Percentiles rank a stretch among this genome's conserved stretches.
phyloP scores from a whole-genome alignment of 345 rosid species.

The Citrus australasica region DNA sequence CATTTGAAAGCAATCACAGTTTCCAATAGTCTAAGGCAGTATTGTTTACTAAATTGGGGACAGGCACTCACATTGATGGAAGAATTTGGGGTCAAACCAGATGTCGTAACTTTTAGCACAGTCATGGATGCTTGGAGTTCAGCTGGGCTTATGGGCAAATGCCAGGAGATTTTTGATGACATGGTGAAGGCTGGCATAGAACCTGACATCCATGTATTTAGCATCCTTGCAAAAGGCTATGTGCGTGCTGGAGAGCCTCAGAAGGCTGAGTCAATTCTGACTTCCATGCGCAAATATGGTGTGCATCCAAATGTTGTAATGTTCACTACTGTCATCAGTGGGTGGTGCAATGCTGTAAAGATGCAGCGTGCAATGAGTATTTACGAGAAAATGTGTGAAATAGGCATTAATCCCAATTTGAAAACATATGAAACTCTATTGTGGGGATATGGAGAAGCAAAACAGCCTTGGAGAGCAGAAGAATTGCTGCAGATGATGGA shows the following conservation, averaged over 20 bases:
- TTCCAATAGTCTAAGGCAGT: background rate
- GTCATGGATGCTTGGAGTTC: conserved; percentile 95
- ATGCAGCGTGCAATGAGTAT: conserved; percentile 66
- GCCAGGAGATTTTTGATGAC: conserved; percentile 74
- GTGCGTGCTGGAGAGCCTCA: conserved; percentile 68
- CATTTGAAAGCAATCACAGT: background rate
- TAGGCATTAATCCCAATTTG: conserved; percentile 57
- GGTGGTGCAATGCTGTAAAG: conserved; percentile 76
- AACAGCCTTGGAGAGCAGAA: conserved; percentile 83
- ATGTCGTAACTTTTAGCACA: conserved; percentile 84
- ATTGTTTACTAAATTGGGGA: conserved; percentile 1
- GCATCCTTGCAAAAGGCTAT: conserved; percentile 88
- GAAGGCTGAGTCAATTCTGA: conserved; percentile 63
- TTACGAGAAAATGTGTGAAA: conserved; percentile 58
- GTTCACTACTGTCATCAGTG: conserved; percentile 76
- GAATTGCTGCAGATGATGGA: conserved; percentile 65
- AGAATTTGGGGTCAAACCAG: conserved; percentile 66
- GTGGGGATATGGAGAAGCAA: conserved; percentile 88
- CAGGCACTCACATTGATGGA: conserved; percentile 73
- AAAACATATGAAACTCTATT: conserved; percentile 83
- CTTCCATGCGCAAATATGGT: conserved; percentile 49
- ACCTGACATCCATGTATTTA: conserved; percentile 68
- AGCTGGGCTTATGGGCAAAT: conserved; percentile 76
- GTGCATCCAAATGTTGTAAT: conserved; percentile 79
- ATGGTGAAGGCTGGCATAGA: conserved; percentile 73